Evolutionary conservation across 2,329 filamentous ascomycete species (phyloP), one percentile per base, ranked within the genome.

Genomic region (Aspergillus luchuensis): DNA sequence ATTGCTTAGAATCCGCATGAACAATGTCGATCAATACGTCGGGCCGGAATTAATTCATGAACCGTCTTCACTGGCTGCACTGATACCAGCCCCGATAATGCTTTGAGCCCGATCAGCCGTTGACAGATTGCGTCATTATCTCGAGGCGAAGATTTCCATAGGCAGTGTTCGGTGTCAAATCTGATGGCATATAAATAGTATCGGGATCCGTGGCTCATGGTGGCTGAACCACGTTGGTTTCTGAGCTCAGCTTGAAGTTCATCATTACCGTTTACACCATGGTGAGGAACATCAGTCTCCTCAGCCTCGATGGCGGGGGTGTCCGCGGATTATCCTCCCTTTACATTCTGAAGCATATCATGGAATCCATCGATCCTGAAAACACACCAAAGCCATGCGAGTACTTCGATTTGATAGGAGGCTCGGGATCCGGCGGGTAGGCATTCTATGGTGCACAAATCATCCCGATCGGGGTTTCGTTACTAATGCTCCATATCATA

Each of bases 401-500:
- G 6, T 67, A 71, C 49, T 78, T 78, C 52, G 71, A 78, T 58
- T 69, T 82, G 59, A 81, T 82, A 8, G 72, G 71, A 5, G 76
- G 76, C 0, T 76, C 73, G 0, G 72, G 72, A 23, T 75, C 74
- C 2, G 75, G 75, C 55, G 74, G 75, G 76, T 78, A 56, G 45
- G 70, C 63, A 17, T 23, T 28, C 52, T 41, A 19, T 17, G 23
- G 23, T 13, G 13, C 23, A 23, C 6, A 10, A 17, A 7, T n/a
- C 15, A 2, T 30, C 41, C 30, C 39, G 36, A 25, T 8, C 30
- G 36, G 43, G 43, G 19, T 23, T 56, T 7, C 5, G 8, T 21
- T 28, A 8, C 36, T 39, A 61, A 54, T 25, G 6, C 17, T 15
- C 15, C 10, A 21, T 13, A 30, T 11, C 10, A 17, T 25, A 81